phyloP scores from a whole-genome alignment of 805 yeast species.

The Candida xiaguanensis region DNA sequence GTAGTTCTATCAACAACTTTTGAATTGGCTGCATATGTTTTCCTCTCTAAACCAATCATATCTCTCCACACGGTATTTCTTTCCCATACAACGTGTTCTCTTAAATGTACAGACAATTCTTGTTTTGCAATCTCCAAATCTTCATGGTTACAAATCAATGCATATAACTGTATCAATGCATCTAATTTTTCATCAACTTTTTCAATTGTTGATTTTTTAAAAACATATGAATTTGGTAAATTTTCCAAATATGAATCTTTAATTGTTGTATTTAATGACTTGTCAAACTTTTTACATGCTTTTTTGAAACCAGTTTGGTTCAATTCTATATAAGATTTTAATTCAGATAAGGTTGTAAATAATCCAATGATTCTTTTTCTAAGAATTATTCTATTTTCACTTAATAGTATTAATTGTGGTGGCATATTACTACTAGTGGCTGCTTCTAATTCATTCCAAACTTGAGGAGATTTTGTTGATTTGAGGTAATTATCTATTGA shows the following conservation, averaged over 20 bases:
- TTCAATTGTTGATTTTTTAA: conserved; percentile 28
- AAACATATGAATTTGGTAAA: conserved; percentile 44
- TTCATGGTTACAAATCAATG: conserved; percentile 38
- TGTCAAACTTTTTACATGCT: conserved; percentile 52
- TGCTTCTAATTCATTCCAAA: conserved; percentile 27
- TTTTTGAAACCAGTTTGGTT: conserved; percentile 52
- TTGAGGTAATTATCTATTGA: conserved; percentile 33
- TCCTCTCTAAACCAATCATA: conserved; percentile 66
- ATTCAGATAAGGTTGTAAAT: conserved; percentile 44
- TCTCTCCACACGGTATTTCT: conserved; percentile 56
- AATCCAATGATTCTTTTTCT: conserved; percentile 44
- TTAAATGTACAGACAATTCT: conserved; percentile 53
- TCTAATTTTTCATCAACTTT: conserved; percentile 31
- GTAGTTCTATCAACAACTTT: conserved; percentile 17
- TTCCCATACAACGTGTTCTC: conserved; percentile 56
- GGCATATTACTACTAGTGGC: conserved; percentile 20
- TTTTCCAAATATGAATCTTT: conserved; percentile 42
- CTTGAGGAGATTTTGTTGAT: conserved; percentile 30
- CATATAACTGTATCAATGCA: conserved; percentile 29
- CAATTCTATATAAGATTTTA: conserved; percentile 48
- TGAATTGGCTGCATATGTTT: conserved; percentile 66
- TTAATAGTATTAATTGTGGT: conserved; percentile 32
- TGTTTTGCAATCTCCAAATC: conserved; percentile 44
- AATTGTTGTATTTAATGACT: conserved; percentile 41
- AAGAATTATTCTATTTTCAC: conserved; percentile 49